Evolutionary conservation across 148 eudicot genomes (phyloP), one percentile per base, ranked within the genome.

Genomic region (Camellia lanceoleosa): DNA sequence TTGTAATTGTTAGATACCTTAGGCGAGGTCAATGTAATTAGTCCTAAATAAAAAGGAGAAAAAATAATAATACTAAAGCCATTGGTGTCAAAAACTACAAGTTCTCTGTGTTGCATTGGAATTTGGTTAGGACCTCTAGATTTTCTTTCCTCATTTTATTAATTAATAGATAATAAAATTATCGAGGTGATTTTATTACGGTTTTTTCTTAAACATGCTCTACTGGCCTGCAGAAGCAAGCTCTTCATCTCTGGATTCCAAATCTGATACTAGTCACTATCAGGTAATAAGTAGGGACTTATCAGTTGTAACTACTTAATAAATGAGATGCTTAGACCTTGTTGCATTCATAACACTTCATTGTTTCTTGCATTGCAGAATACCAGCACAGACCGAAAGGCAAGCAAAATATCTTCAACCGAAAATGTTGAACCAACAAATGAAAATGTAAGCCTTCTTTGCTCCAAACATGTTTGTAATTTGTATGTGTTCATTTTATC

Each of bases 141-240:
- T 9, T 63, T 61, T 23, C n/a, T 77, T 49, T 51, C 59, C 46
- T 65, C 68, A 23, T 66, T 2, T n/a, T 56, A 38, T 41, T 30
- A 2, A 58, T 15, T 3, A n/a, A 15, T 38, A 11, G 69, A 16
- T 3, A n/a, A 15, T 38, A 11, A 58, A 16, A 59, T 10, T 49
- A 56, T 15, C 12, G 38, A 14, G 52, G 12, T 71, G 54, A 16
- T 52, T 44, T 52, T 60, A 67, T 78, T 58, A 59, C 52, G 3
- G 38, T 18, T 20, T 3, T 62, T 61, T 74, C 42, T 55, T 61
- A 52, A 41, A 51, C 49, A 51, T 71, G 71, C 56, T 54, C 70
- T 78, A 47, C 78, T 78, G 64, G 75, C 84, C 66, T 84, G 81
- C 97, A 92, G 97, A 90, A 77, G 84, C 82, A 78, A 88, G 82